phyloP scores from a whole-genome alignment of 768 basidiomycete genomes.

The Amanita exitialis region DNA sequence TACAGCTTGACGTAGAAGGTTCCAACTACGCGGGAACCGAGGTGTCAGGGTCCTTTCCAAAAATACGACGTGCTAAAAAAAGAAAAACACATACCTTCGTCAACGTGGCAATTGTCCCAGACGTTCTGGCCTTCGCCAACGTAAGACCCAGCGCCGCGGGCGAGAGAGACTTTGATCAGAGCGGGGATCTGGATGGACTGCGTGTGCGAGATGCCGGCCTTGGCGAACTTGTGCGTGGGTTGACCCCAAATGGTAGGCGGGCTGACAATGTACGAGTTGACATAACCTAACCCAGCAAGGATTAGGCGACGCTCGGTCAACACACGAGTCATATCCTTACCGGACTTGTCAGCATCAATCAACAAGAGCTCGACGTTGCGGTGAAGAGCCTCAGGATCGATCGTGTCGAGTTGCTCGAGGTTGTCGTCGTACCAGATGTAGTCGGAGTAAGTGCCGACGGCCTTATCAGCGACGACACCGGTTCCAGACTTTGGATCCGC shows the following conservation, averaged over 20 bases:
- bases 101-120: conserved; percentile 48
- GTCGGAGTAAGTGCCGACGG: neutral
- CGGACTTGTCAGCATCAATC: conserved; percentile 36
- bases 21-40: conserved; percentile 20
- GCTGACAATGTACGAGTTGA: conserved; percentile 39
- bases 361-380: conserved; percentile 39
- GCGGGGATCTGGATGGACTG: conserved; percentile 43
- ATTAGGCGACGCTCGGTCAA: neutral
- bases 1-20: conserved; percentile 35
- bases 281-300: conserved; percentile 27
- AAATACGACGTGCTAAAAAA: neutral
- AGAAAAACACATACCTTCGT: conserved; percentile 30
- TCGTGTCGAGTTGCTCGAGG: neutral
- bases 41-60: neutral
- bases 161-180: conserved; percentile 33
- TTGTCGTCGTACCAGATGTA: neutral
- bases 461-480: neutral
- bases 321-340: conserved; percentile 14
- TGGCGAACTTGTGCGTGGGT: conserved; percentile 34
- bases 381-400: conserved; percentile 20
- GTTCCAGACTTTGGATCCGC: neutral
- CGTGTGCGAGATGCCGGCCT: conserved; percentile 41
- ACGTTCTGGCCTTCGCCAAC: conserved; percentile 48
- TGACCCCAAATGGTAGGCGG: conserved; percentile 55
- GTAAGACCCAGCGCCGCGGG: conserved; percentile 39